Base-by-base conservation (phyloP, 257 asterid species). In the Solanum chmielewskii region DNA sequence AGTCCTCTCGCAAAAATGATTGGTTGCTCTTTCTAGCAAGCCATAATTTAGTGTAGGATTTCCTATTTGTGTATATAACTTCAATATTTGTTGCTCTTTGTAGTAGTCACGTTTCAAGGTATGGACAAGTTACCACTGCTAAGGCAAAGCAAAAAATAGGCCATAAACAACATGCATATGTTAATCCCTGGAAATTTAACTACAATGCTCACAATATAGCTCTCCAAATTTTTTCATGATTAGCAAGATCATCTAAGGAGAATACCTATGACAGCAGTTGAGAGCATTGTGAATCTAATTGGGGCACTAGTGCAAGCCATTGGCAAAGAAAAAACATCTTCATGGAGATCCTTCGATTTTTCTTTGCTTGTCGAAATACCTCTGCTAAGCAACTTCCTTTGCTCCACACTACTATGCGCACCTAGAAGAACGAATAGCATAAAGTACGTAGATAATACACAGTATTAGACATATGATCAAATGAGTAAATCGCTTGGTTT, bases 191-290 rank as follows among this genome's bases (percentile, higher is more conserved):
- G 39, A 23, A 77, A 77, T 25, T 77, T 10, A 77, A 77, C 83
- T 44, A 44, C 62, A 77, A 77, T 77, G 39, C 37, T 77, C 33
- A 25, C 25, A 14, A 77, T 44, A 44, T 42, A 77, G 14, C 83
- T 44, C 62, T 77, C 83, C 60, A 35, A 41, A 41, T 23, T 3
- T 41, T 23, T 76, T 76, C 83, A n/a, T 76, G 60, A 77, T 77
- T n/a, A 44, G 39, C n/a, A 16, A 77, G 39, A 7, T 42, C 35
- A n/a, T 83, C 18, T 4, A 21, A 83, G 60, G 56, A 62, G 29
- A 62, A 18, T 88, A 92, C 94, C 93, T 62, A 91, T 89, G 85
- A 87, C 86, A 42, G 90, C 90, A 89, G 83, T 86, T 39, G 90
- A 66, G 25, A 91, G 83, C 47, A 66, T 20, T 10, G 62, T 77